Evolutionary conservation across 352 stramenopile species (phyloP), one percentile per base, ranked within the genome.

Genomic region (Phytophthora tubulina): DNA sequence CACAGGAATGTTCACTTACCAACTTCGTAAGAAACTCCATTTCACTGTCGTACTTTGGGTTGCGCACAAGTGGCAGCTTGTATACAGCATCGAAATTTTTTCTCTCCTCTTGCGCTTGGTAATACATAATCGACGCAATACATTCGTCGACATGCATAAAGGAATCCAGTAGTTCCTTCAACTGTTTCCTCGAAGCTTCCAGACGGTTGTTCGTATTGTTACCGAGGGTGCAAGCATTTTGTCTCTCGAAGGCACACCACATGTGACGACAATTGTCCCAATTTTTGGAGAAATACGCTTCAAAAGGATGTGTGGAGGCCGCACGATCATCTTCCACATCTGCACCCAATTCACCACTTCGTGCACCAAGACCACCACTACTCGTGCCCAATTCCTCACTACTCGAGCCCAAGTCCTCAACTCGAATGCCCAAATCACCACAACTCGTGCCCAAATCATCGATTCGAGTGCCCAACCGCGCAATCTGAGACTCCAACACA

Each of bases 121-220:
- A 21, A 21, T 21, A 21, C 21, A 21, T 21, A 21, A 21, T 21
- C 21, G 21, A 21, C 21, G 21, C 21, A 21, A 21, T 21, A 1
- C 21, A 21, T 21, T 21, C 21, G 21, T 21, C 21, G 21, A 21
- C 45, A 4, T 45, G 48, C 56, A 74, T 72, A 27, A 69, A 72
- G 0, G 42, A 45, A 14, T 67, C 31, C 8, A 75, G 51, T 1
- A 57, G 8, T 0, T 70, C 65, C 27, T 81, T 78, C 15, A 73
- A 31, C 41, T 73, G 56, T 45, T 75, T 73, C 65, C 61, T 78
- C 10, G 51, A 70, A 8, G 61, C 30, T 42, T 80, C 69, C 7
- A 78, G 21, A 30, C 56, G 27, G 46, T 81, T 81, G 41, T 81
- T 81, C 2, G 74, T 73, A 32, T 78, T 70, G 61, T 67, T 81